Evolutionary conservation across 768 basidiomycete species (phyloP), one percentile per base, ranked within the genome.

Genomic region (Ramaria sp.): DNA sequence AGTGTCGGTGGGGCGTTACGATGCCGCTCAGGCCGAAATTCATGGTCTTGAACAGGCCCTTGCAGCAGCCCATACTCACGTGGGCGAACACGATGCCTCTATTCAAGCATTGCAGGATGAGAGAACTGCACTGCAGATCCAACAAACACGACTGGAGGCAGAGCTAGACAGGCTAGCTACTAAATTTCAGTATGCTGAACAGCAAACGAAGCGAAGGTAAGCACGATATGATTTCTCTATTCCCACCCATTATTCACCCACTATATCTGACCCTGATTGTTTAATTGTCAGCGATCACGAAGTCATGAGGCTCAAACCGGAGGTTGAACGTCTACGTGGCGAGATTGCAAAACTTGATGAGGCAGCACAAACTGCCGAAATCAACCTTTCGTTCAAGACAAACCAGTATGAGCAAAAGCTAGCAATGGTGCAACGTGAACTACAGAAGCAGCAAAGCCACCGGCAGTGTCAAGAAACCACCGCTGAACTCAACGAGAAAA

Each of bases 391-490:
- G 49, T 67, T 88, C 51, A 81, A 81, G 61, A 68, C 69, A 20
- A 77, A 79, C 7, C 84, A 88, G 53, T 82, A 84, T 55, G 81
- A 82, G 57, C 79, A 85, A 44, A 76, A 79, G 51, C 71, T 81
- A 52, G 62, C 75, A 8, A 73, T 78, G 47, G 72, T 87, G 30
- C 78, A 78, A 42, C 73, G 73, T 2, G 79, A 88, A 61, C 62
- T 88, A 13, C 66, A 57, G 43, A 30, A 43, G 15, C 22, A 54
- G 16, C 39, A 72, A 57, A 71, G 77, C 5, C 72, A 73, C 52
- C 78, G 80, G 3, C 75, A 79, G 56, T 71, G 85, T 25, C 76
- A 78, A 55, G 69, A 73, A 5, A 74, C 72, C 18, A 63, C 88
- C 8, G 68, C 68, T 2, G 80, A 84, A 55, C 70, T 89, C 36